These are phyloP conservation scores for Solanum sparsipilum DNA, from an alignment of 257 asterid genomes.

Conservation along the genomic window DNA sequence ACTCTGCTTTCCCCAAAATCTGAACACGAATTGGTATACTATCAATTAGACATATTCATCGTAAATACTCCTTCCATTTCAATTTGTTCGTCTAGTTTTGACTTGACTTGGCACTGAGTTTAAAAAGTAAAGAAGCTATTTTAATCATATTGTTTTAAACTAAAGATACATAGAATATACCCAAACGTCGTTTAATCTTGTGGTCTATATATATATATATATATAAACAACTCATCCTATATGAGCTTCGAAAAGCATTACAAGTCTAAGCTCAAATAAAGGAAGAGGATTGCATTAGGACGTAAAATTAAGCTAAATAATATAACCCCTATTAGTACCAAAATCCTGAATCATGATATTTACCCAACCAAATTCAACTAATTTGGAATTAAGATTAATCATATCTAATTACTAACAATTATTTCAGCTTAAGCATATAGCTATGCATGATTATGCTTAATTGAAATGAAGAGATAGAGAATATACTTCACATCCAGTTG, in stretches of 20 bases:
- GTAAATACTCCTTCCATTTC: not conserved
- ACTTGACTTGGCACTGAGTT: not conserved
- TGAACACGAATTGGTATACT: slow-evolving; percentile 8
- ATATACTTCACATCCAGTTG: slow-evolving; percentile 83
- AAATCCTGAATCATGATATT: not conserved
- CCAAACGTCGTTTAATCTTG: not conserved
- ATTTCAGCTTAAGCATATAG: not conserved
- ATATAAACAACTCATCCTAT: not conserved
- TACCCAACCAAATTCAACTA: not conserved
- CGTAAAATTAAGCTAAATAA: not conserved
- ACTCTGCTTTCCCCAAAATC: slow-evolving; percentile 96
- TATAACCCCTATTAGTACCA: not conserved
- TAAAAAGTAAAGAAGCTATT: not conserved
- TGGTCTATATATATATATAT: not conserved
- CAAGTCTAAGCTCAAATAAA: not conserved
- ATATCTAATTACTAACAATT: not conserved
- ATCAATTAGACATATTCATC: not conserved
- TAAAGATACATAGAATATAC: not conserved
- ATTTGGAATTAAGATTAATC: not conserved
- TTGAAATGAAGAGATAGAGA: not conserved
- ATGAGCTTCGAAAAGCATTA: not conserved
- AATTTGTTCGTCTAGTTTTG: not conserved
- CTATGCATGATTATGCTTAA: not conserved
- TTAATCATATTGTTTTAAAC: not conserved
- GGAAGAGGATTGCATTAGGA: not conserved